A percentile compares a stretch with the other conserved stretches of the same genome.
Evolutionary conservation across 805 yeast genomes (phyloP).

Genomic region (Wickerhamomyces queroliae): DNA sequence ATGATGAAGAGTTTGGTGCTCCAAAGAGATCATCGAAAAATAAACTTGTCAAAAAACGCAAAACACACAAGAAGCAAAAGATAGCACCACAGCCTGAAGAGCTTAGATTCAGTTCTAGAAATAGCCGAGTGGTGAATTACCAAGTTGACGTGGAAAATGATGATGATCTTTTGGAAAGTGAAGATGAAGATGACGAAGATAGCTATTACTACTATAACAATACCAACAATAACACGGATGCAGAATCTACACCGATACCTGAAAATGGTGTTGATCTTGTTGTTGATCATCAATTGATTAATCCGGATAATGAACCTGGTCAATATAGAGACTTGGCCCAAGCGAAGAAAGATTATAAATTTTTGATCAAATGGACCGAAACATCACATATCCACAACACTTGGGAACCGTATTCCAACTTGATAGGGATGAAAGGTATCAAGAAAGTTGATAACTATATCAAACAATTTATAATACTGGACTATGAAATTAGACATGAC

Average conservation of each 20-base stretch:
- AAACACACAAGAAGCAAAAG: slow-evolving; percentile 14
- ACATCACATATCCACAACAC: slow-evolving; percentile 91
- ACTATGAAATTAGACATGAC: slow-evolving; percentile 72
- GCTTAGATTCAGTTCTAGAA: slow-evolving; percentile 74
- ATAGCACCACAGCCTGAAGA: slow-evolving; percentile 33
- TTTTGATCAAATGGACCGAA: slow-evolving; percentile 79
- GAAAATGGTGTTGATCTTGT: slow-evolving; percentile 39
- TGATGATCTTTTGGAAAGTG: slow-evolving; percentile 34
- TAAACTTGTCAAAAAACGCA: slow-evolving; percentile 12
- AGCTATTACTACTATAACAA: slow-evolving; percentile 18
- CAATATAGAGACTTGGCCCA: slow-evolving; percentile 34
- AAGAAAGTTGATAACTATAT: slow-evolving; percentile 89
- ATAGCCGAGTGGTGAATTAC: slow-evolving; percentile 62
- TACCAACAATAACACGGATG: slow-evolving; percentile 17
- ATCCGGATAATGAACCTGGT: slow-evolving; percentile 26
- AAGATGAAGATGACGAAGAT: slow-evolving; percentile 22
- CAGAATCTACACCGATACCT: slow-evolving; percentile 23
- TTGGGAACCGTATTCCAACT: slow-evolving; percentile 68
- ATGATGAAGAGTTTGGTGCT: slow-evolving; percentile 33
- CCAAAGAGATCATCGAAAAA: slow-evolving; percentile 12
- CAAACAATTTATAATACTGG: slow-evolving; percentile 66
- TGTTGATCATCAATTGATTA: slow-evolving; percentile 46
- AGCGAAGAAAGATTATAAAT: slow-evolving; percentile 55
- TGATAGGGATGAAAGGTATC: slow-evolving; percentile 56
- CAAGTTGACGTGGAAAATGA: slow-evolving; percentile 58